Percentiles rank a stretch among this genome's conserved stretches.
Evolutionary conservation across 495 filamentous ascomycete species (phyloP).

Genomic region (Daldinia bambusicola): DNA sequence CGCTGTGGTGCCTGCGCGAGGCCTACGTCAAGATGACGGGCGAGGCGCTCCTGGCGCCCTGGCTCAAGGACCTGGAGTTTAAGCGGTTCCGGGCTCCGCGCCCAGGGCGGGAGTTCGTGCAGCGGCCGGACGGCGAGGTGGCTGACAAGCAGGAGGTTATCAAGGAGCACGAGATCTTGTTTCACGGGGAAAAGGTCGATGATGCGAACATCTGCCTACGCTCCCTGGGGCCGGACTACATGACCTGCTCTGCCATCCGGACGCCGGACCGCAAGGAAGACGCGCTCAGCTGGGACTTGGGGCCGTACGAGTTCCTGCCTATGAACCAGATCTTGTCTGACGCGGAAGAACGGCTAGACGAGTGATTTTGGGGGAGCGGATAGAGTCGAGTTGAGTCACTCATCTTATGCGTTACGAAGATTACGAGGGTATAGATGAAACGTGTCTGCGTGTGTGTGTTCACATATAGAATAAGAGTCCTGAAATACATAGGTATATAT

Average conservation of each 20-base stretch:
- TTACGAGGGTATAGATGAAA: slow-evolving; percentile 1
- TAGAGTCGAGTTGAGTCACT: no score
- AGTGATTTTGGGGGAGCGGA: slow-evolving; percentile 10
- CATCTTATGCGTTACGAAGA: slow-evolving; percentile 9
- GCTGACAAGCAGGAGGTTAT: slow-evolving; percentile 39
- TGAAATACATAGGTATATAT: no score
- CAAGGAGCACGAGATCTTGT: slow-evolving; percentile 51
- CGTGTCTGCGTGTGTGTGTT: slow-evolving; percentile 5
- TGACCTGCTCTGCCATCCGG: slow-evolving; percentile 58
- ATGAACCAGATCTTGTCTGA: slow-evolving; percentile 53
- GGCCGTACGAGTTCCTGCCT: slow-evolving; percentile 50
- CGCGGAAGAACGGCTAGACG: slow-evolving; percentile 47
- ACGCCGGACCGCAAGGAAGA: slow-evolving; percentile 51
- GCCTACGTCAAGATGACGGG: slow-evolving; percentile 95
- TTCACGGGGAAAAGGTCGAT: slow-evolving; percentile 50
- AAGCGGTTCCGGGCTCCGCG: slow-evolving; percentile 48
- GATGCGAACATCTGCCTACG: slow-evolving; percentile 58
- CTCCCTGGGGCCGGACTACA: slow-evolving; percentile 56
- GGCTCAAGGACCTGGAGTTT: slow-evolving; percentile 69
- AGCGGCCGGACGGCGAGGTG: slow-evolving; percentile 36
- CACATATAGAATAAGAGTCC: not conserved
- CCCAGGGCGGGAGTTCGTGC: slow-evolving; percentile 36
- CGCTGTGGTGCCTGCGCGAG: slow-evolving; percentile 89
- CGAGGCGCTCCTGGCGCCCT: slow-evolving; percentile 82
- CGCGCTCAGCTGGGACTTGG: slow-evolving; percentile 52